A percentile compares a stretch with the other conserved stretches of the same genome.
These are phyloP conservation scores for Verticillium alfalfae DNA, from an alignment of 2,329 filamentous ascomycete genomes.

Conservation along the genomic window DNA sequence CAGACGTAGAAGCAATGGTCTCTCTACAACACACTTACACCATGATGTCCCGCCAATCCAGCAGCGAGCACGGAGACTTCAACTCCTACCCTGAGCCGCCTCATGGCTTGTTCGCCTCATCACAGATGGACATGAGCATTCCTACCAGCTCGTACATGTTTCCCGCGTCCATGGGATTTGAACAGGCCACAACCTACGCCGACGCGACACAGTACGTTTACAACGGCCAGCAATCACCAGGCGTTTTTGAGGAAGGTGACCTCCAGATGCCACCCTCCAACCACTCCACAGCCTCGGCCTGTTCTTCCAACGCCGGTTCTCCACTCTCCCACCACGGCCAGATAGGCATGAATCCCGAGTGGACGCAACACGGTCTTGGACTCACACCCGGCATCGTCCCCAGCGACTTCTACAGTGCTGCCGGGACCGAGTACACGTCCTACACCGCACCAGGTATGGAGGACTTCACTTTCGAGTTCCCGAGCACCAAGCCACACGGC, in stretches of 20 bases:
- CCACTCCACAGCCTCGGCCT: slow-evolving; percentile 57
- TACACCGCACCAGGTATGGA: slow-evolving; percentile 44
- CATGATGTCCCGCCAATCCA: slow-evolving; percentile 17
- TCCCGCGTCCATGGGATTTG: slow-evolving; percentile 38
- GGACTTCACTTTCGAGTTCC: slow-evolving; percentile 44
- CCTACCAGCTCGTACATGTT: slow-evolving; percentile 36
- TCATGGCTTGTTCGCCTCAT: slow-evolving; percentile 31
- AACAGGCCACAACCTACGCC: slow-evolving; percentile 37
- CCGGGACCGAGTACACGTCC: slow-evolving; percentile 48
- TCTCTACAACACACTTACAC: slow-evolving; percentile 17
- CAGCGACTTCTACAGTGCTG: slow-evolving; percentile 45
- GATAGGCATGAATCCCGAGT: slow-evolving; percentile 52
- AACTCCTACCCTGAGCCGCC: slow-evolving; percentile 40
- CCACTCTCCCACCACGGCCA: slow-evolving; percentile 58
- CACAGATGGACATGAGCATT: slow-evolving; percentile 42
- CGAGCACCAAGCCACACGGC: slow-evolving; percentile 37
- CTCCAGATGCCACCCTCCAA: slow-evolving; percentile 48
- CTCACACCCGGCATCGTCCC: slow-evolving; percentile 60
- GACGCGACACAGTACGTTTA: slow-evolving; percentile 38
- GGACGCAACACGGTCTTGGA: slow-evolving; percentile 48
- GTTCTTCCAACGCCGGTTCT: slow-evolving; percentile 63
- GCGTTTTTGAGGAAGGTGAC: slow-evolving; percentile 47
- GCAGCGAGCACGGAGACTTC: slow-evolving; percentile 30
- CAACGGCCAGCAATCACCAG: slow-evolving; percentile 40
- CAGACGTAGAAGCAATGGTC: slow-evolving; percentile 10